Evolutionary conservation across 2,329 filamentous ascomycete genomes (phyloP).

Genomic region (Chaetomium sp.): DNA sequence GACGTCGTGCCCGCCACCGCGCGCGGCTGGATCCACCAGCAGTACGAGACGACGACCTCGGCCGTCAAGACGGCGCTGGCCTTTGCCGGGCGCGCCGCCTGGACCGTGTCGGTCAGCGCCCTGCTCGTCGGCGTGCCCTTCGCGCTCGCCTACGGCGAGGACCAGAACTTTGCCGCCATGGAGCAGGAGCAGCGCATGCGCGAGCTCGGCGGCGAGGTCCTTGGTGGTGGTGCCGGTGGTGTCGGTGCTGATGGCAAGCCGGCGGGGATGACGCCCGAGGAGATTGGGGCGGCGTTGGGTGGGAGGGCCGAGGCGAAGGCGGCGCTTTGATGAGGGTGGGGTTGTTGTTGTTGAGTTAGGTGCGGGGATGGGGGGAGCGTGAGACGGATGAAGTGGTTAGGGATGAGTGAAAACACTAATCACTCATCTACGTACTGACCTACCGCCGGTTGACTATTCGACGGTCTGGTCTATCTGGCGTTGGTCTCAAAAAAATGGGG

Average conservation of each 20-base stretch:
- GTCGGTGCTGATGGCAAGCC: constrained; percentile 29
- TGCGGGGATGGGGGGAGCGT: neutral
- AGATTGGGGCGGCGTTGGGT: constrained; percentile 51
- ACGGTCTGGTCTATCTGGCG: neutral
- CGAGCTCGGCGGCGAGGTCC: constrained; percentile 77
- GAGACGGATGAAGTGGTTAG: neutral
- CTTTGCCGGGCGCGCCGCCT: constrained; percentile 83
- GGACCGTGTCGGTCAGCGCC: constrained; percentile 87
- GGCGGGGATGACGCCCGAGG: constrained; percentile 47
- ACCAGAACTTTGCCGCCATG: constrained; percentile 96
- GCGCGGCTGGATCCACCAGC: constrained; percentile 67
- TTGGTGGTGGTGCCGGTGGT: constrained; percentile 52
- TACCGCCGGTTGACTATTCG: neutral
- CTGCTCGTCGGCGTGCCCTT: constrained; percentile 91
- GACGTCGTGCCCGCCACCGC: constrained; percentile 76
- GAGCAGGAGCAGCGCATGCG: constrained; percentile 97
- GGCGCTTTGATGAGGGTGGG: constrained; percentile 48
- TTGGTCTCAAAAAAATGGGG: neutral
- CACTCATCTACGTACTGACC: neutral
- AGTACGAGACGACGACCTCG: constrained; percentile 55
- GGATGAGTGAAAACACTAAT: neutral
- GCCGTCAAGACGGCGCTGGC: constrained; percentile 63
- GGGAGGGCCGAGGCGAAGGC: constrained; percentile 46
- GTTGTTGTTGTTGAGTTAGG: neutral
- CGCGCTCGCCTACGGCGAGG: constrained; percentile 89